phyloP scores from a whole-genome alignment of 495 filamentous ascomycete genomes.

The Melanomma pulvis-pyrius region DNA sequence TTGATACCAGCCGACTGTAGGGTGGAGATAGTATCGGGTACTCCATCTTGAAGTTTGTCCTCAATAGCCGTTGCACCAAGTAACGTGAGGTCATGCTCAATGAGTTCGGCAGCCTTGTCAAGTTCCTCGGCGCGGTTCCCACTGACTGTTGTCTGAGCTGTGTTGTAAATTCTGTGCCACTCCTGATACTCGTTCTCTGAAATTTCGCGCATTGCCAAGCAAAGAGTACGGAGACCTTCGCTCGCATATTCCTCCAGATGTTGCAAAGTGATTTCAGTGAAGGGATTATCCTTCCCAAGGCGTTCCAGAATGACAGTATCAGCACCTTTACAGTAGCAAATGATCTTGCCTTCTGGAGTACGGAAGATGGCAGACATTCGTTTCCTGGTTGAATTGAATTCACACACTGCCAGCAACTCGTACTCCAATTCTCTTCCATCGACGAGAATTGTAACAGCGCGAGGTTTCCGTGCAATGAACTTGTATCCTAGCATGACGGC shows the following conservation, averaged over 20 bases:
- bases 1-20: conserved; percentile 97
- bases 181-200: conserved; percentile 87
- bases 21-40: conserved; percentile 97
- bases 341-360: conserved; percentile 92
- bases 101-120: conserved; percentile 95
- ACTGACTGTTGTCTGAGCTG: conserved; percentile 85
- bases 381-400: conserved; percentile 98
- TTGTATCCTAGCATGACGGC: conserved; percentile 82
- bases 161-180: conserved; percentile 87
- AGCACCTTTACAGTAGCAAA: conserved; percentile 93
- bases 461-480: conserved; percentile 87
- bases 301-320: conserved; percentile 97
- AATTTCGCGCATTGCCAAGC: conserved; percentile 92
- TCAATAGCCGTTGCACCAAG: conserved; percentile 97
- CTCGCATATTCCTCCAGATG: conserved; percentile 98
- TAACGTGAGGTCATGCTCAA: conserved; percentile 87
- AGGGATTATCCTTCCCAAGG: conserved; percentile 71
- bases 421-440: conserved; percentile 75
- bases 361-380: conserved; percentile 97
- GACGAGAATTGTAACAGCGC: conserved; percentile 77
- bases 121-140: conserved; percentile 92
- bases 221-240: conserved; percentile 92
- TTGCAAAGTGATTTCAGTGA: conserved; percentile 81
- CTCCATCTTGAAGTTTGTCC: conserved; percentile 94
- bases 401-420: conserved; percentile 91